These are phyloP conservation scores for Microbotryum violaceum DNA, from an alignment of 1,284 basidiomycete genomes.

Conservation along the genomic window DNA sequence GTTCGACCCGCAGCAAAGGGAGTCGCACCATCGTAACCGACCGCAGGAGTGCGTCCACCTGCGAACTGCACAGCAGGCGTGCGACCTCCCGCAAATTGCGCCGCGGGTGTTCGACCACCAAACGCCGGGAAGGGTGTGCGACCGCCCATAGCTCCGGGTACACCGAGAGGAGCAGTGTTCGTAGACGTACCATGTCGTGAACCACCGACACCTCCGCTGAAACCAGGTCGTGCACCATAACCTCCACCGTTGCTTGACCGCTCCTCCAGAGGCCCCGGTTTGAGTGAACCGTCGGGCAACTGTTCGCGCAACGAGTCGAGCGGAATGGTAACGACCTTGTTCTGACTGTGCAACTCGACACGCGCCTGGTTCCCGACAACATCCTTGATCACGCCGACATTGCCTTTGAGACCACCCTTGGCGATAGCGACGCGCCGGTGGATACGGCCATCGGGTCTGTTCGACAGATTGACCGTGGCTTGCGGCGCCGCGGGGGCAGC, in stretches of 20 bases:
- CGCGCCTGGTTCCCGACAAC: slow-evolving; percentile 80
- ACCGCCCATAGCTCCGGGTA: slow-evolving; percentile 6
- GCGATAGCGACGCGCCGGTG: slow-evolving; percentile 72
- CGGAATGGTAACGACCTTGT: slow-evolving; percentile 81
- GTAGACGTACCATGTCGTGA: slow-evolving; percentile 10
- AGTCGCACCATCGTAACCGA: slow-evolving; percentile 15
- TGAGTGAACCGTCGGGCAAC: slow-evolving; percentile 35
- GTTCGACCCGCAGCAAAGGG: slow-evolving; percentile 10
- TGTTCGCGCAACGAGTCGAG: slow-evolving; percentile 70
- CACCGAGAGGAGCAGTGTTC: slow-evolving; percentile 20
- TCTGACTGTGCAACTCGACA: slow-evolving; percentile 84
- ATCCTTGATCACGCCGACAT: slow-evolving; percentile 88
- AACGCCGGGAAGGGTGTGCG: slow-evolving; percentile 13
- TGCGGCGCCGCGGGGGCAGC: slow-evolving; percentile 6
- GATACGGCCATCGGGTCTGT: slow-evolving; percentile 61
- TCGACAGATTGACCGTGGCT: slow-evolving; percentile 7
- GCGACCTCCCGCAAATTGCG: slow-evolving; percentile 15
- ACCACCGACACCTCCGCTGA: slow-evolving; percentile 3
- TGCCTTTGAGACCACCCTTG: slow-evolving; percentile 85
- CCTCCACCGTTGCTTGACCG: slow-evolving; percentile 4
- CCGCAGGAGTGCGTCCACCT: slow-evolving; percentile 32
- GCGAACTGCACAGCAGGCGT: slow-evolving; percentile 25
- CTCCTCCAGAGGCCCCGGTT: slow-evolving; percentile 17
- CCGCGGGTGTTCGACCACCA: slow-evolving; percentile 14
- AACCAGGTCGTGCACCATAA: slow-evolving; percentile 5